Evolutionary conservation across 2,329 filamentous ascomycete species (phyloP).

Genomic region (Colletotrichum chrysophilum): DNA sequence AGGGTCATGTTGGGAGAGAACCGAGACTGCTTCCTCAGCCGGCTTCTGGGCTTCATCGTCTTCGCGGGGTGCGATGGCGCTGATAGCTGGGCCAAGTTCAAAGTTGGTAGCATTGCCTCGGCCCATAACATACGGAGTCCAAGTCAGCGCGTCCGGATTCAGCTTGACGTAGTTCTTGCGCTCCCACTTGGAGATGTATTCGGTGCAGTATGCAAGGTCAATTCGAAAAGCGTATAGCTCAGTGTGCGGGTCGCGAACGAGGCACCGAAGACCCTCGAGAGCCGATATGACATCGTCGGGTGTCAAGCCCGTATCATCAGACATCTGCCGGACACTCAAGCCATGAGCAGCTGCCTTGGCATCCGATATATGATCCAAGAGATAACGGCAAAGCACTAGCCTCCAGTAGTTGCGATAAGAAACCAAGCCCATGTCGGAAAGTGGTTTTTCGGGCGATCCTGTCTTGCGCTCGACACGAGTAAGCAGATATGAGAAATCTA

Average conservation of each 20-base stretch:
- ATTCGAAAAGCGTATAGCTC: slow-evolving; percentile 89
- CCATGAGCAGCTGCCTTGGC: slow-evolving; percentile 40
- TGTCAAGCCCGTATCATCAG: slow-evolving; percentile 92
- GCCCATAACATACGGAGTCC: slow-evolving; percentile 98
- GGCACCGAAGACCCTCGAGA: slow-evolving; percentile 84
- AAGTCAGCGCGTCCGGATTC: slow-evolving; percentile 80
- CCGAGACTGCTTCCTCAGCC: slow-evolving; percentile 25
- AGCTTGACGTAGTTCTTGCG: slow-evolving; percentile 86
- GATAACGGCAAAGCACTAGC: slow-evolving; percentile 82
- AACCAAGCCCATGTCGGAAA: slow-evolving; percentile 97
- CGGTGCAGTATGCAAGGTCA: slow-evolving; percentile 82
- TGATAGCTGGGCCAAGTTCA: slow-evolving; percentile 80
- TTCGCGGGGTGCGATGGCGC: slow-evolving; percentile 86
- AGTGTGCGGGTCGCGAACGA: slow-evolving; percentile 88
- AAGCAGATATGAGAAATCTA: slow-evolving; percentile 97
- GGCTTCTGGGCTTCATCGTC: slow-evolving; percentile 63
- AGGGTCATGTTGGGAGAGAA: neutral
- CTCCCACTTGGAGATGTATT: slow-evolving; percentile 90
- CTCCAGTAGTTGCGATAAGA: slow-evolving; percentile 99
- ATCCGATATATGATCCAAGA: slow-evolving; percentile 62
- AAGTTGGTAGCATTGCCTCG: slow-evolving; percentile 82
- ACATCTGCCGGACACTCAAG: slow-evolving; percentile 71
- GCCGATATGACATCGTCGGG: slow-evolving; percentile 95
- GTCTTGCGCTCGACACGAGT: slow-evolving; percentile 93
- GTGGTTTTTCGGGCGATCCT: slow-evolving; percentile 93